phyloP scores from a whole-genome alignment of 306 rosid species.

The barrel medic (Medicago truncatula) region MtrunA17r5.0-ANR NC_053043.1:7272001-7272500 shows the following conservation, averaged over 20 bases:
- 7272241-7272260: not conserved
- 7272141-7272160: not conserved
- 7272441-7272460: not conserved
- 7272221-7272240: conserved; percentile 72
- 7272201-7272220: conserved; percentile 92
- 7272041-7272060: not conserved
- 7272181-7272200: conserved; percentile 93
- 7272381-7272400: not conserved
- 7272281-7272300: not conserved
- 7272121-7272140: not conserved
- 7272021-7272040: not conserved
- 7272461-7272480: no score
- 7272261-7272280: not conserved
- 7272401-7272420: not conserved
- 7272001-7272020: no score
- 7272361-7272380: not conserved
- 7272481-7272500: not conserved
- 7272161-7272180: conserved; percentile 39
- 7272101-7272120: conserved; percentile 4
- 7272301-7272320: not conserved
- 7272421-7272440: not conserved
- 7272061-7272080: conserved; percentile 13
- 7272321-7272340: not conserved
- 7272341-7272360: not conserved
- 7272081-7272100: conserved; percentile 3